Base-by-base conservation (phyloP, 2,329 filamentous ascomycete genomes). In the Penicillium hesseltinei region DNA sequence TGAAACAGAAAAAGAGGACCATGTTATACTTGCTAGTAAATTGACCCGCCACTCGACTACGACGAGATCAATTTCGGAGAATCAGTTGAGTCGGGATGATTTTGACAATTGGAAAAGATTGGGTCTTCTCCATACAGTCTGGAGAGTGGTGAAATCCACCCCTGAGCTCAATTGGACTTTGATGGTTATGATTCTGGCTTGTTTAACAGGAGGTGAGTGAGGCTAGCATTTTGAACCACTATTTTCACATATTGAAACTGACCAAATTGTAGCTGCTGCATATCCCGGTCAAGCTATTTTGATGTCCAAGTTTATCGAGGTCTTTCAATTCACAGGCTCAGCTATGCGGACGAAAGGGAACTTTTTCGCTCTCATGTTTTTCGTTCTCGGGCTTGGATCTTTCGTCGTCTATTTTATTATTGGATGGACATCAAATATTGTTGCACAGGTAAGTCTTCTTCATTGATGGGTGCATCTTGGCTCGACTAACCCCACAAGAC, bases 311-410 rank as follows among this genome's bases (percentile, higher is more conserved):
- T 51, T 67, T 10, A 62, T 68, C 36, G 61, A 65, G 8, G 55
- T 69, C 23, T 68, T 69, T 35, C 21, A 54, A 4, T 46, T 54
- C 5, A 54, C 45, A 17, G 54, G 54, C 3, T 7, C 42, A 35
- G 21, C 51, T 3, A 53, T 61, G 56, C 31, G 47, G 13, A 35
- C 40, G 3, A 47, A 43, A 53, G 77, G 73, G 3, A 75, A 80
- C 56, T 79, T 79, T 58, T 79, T 73, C 66, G 68, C 77, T 3
- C 72, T 78, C 7, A 79, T 81, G 76, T 80, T 80, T 40, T 77
- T 79, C 50, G 69, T 80, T 0, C 60, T 79, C 23, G 75, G 77
- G 5, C 65, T 74, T 17, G 75, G 64, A 13, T 70, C 72, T 40
- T 69, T 74, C 2, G 46, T 77, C 1, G 68, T 70, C 2, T 79